A percentile compares a stretch with the other conserved stretches of the same genome.
These are phyloP conservation scores for Mortierella alpina DNA, from an alignment of 192 early-diverging fungal species.

Conservation along the genomic window DNA sequence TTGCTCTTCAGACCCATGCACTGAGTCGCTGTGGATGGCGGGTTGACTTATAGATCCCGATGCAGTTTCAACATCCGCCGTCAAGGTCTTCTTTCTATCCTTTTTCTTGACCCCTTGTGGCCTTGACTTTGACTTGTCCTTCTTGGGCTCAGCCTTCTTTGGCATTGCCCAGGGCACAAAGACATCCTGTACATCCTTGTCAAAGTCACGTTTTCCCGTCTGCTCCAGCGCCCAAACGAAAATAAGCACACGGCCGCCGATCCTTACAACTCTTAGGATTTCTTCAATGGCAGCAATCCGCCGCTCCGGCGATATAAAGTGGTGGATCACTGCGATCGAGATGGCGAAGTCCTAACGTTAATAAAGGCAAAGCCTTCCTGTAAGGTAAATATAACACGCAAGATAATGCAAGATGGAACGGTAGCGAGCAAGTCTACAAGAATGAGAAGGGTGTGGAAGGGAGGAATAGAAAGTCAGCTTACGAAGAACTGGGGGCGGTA, in stretches of 20 bases:
- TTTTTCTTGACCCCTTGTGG: conserved; percentile 56
- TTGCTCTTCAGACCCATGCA: neutral
- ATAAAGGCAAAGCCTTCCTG: neutral
- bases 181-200: conserved; percentile 83
- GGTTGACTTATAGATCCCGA: conserved; percentile 7
- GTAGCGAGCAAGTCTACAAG: too few species aligned
- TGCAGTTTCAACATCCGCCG: neutral
- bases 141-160: conserved; percentile 54
- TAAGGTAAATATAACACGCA: neutral
- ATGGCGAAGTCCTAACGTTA: conserved; percentile 85
- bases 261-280: conserved; percentile 77
- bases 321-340: conserved; percentile 97
- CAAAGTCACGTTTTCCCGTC: conserved; percentile 81
- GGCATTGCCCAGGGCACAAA: conserved; percentile 93
- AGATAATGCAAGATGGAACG: conserved; percentile 3
- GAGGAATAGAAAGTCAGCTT: conserved; percentile 28
- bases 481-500: conserved; percentile 80
- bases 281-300: conserved; percentile 80
- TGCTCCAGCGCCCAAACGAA: conserved; percentile 99
- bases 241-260: conserved; percentile 78
- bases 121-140: conserved; percentile 31
- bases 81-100: conserved; percentile 51
- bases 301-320: conserved; percentile 85
- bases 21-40: conserved; percentile 3
- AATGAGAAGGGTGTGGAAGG: neutral